Evolutionary conservation across 2,329 filamentous ascomycete genomes (phyloP), one percentile per base, ranked within the genome.

Genomic region (Paraphaeosphaeria sporulosa): DNA sequence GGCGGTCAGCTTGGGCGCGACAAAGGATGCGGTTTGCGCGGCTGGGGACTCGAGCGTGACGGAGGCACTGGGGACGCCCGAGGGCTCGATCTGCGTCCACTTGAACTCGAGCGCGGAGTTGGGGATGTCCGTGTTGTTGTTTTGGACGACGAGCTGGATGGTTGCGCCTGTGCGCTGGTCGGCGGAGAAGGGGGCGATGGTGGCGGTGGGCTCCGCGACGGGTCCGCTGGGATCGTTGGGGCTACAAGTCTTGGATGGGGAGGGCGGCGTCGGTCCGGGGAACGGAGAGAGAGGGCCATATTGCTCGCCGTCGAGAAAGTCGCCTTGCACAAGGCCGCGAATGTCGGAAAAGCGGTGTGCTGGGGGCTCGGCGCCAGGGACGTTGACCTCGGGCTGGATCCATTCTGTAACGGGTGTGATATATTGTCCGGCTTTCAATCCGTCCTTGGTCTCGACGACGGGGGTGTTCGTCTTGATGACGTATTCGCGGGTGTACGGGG

Each of bases 311-410:
- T 76, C 70, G 8, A 74, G 56, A 61, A 68, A 69, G 30, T 73
- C 69, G 32, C 73, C 73, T 34, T 75, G 63, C 1, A 72, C 69
- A 8, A 81, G 69, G 36, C 73, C 71, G 30, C 67, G 66, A 58
- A 81, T 80, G 53, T 77, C 72, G 2, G n/a, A 57, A 62, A 75
- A 76, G 13, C 55, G 55, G 49, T 63, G 64, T 10, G 72, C 61
- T 13, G 68, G 69, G 15, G 70, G 63, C 71, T 74, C 60, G 60
- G 72, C 65, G 64, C 80, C 80, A n/a, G 80, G 80, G 3, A 72
- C 67, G 19, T 76, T 70, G 19, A 76, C 69, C 62, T 82, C 80
- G 10, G 80, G 79, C 66, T 78, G 79, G 62, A 82, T 80, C 78
- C 78, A 81, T 58, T 81, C 80, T 4, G 70, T 72, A 4, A 82